phyloP scores from a whole-genome alignment of 2,329 filamentous ascomycete genomes.

The Arthroderma sp. region DNA sequence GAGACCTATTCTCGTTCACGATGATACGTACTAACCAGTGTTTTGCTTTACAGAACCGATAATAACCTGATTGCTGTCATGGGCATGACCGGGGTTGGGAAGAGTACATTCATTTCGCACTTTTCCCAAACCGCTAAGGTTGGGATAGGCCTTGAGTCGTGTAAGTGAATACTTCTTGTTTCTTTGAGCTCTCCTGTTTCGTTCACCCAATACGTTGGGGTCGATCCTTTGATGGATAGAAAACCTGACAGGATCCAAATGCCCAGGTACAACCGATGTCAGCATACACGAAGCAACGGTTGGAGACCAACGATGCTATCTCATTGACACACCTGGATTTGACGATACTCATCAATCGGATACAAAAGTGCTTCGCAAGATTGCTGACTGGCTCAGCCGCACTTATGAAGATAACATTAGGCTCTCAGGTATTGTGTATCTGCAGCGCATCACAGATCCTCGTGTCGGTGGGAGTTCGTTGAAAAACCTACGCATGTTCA shows the following conservation, averaged over 20 bases:
- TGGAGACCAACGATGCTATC: background rate
- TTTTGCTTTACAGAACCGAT: background rate
- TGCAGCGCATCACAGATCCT: background rate
- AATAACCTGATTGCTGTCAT: background rate
- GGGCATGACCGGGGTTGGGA: background rate
- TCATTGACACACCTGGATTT: background rate
- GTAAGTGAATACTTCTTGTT: no score
- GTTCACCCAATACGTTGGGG: no score
- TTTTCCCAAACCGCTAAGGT: background rate
- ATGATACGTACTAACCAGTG: background rate
- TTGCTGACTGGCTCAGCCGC: background rate
- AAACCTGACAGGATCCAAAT: no score
- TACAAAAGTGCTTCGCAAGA: background rate
- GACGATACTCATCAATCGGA: background rate
- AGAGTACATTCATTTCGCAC: conserved; percentile 1
- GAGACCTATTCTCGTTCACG: background rate
- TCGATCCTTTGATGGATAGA: no score
- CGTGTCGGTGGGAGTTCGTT: background rate
- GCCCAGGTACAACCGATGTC: no score
- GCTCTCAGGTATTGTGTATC: background rate
- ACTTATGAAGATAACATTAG: background rate
- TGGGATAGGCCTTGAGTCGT: no score
- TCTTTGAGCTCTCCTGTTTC: no score
- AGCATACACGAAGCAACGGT: background rate
- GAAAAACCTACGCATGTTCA: background rate